Base-by-base conservation (phyloP, 176 grass and related monocot genomes). In the Juncus inflexus region DNA sequence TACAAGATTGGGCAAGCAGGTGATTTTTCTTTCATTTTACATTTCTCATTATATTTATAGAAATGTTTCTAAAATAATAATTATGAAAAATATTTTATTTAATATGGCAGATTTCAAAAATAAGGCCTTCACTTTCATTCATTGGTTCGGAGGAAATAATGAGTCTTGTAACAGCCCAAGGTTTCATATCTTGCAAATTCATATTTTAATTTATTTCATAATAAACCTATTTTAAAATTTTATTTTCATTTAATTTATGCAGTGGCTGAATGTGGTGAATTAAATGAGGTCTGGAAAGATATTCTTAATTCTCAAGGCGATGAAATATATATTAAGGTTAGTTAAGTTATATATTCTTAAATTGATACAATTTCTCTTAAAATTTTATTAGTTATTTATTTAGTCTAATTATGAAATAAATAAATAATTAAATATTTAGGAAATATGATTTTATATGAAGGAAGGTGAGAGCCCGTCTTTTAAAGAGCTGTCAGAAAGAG, bases 281-380 rank as follows among this genome's bases (percentile, higher is more conserved):
- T 99, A 67, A 99, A 86, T 76, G 85, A 73, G 77, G 94, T 99
- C 35, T 99, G 94, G 94, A 99, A 86, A 79, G 94, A 92, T 67
- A 84, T 99, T 78, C 78, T 99, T 52, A 54, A 92, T 67, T 78
- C 94, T 75, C 88, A 99, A 76, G 94, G 85, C 19, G 94, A 99
- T 67, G 94, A 99, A 67, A 99, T 99, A 72, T 99, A 97, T 73
- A 76, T 97, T 36, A 99, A 99, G 94, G 94, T 92, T 79, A 79
- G 52, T 49, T 62, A 38, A 37, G 7, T 14, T 39, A 63, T 52
- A 19, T 1, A 8, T 19, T 76, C 19, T 50, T 71, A 16, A 54
- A 42, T 56, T 12, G 43, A 59, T 9, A 64, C 12, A 81, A 72
- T 77, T 43, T 35, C 76, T 50, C n/a, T 43, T 83, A 28, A 28